Percentiles rank a stretch among this genome's conserved stretches.
Conservation (phyloP, 2,329 filamentous ascomycete genomes). For the Fusarium lyarnte region DNA sequence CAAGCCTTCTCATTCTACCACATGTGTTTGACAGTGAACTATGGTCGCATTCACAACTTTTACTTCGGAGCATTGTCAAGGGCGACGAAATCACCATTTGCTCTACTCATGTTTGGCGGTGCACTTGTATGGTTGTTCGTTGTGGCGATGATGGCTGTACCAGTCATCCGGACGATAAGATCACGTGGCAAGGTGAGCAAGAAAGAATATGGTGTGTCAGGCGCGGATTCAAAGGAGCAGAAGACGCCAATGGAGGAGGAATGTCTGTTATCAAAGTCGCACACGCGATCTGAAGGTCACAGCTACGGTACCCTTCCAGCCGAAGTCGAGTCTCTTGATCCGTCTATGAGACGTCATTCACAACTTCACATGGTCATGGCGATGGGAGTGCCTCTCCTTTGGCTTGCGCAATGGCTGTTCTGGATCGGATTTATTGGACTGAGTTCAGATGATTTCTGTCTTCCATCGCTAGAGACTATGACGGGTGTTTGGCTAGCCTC, state of each 20-base stretch:
- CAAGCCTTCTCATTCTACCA: neutral
- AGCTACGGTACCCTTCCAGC: neutral
- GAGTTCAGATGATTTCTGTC: constrained; percentile 1
- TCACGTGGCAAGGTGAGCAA: neutral
- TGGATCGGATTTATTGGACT: constrained; percentile 23
- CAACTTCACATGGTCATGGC: neutral
- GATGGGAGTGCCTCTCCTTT: neutral
- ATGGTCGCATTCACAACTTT: constrained; percentile 1
- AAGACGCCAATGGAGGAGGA: neutral
- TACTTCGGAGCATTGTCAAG: neutral
- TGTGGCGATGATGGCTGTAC: neutral
- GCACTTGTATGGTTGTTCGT: constrained; percentile 10
- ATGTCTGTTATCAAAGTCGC: neutral
- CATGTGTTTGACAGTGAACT: neutral
- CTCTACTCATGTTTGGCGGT: constrained; percentile 10
- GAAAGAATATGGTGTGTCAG: accelerated
- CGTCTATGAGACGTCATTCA: neutral
- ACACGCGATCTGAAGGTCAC: accelerated
- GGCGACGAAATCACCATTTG: neutral
- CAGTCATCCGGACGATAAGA: neutral
- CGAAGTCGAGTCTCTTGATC: neutral
- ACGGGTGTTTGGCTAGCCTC: neutral
- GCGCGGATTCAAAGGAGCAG: accelerated
- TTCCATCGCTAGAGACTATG: neutral
- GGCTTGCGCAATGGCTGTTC: constrained; percentile 20